A percentile compares a stretch with the other conserved stretches of the same genome.
phyloP scores from a whole-genome alignment of 768 basidiomycete genomes.

The Gautieria morchelliformis region DNA sequence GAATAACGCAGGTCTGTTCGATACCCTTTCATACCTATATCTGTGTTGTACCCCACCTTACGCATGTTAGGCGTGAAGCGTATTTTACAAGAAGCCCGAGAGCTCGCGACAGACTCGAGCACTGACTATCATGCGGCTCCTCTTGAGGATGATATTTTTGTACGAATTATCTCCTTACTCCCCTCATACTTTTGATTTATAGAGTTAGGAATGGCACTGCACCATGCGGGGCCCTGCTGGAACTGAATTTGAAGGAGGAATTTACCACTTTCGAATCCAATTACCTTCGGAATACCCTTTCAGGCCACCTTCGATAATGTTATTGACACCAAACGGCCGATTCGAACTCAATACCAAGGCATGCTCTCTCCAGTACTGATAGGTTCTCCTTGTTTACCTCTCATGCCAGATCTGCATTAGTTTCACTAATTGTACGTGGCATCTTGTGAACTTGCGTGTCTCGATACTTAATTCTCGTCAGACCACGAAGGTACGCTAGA shows the following conservation, averaged over 20 bases:
- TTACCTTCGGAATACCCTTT: slow-evolving; percentile 94
- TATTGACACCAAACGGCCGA: slow-evolving; percentile 94
- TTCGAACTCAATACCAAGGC: slow-evolving; percentile 97
- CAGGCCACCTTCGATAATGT: slow-evolving; percentile 89
- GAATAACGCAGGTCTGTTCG: slow-evolving; percentile 71
- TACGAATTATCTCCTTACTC: slow-evolving; percentile 30
- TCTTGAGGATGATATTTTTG: slow-evolving; percentile 84
- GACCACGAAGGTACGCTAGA: slow-evolving; percentile 17
- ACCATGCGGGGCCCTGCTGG: slow-evolving; percentile 84
- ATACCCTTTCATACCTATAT: background rate
- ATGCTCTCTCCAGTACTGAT: slow-evolving; percentile 13
- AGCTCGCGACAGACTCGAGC: slow-evolving; percentile 75
- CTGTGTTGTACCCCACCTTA: background rate
- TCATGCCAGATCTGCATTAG: slow-evolving; percentile 75
- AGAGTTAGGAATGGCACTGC: slow-evolving; percentile 82
- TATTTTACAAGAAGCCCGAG: slow-evolving; percentile 92
- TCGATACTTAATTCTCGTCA: slow-evolving; percentile 3
- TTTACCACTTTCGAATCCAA: slow-evolving; percentile 92
- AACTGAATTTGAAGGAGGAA: slow-evolving; percentile 87
- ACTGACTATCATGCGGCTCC: slow-evolving; percentile 80
- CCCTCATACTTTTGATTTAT: background rate
- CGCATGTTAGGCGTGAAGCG: slow-evolving; percentile 70
- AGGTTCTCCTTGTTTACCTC: slow-evolving; percentile 5
- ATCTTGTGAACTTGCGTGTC: background rate
- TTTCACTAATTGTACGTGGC: slow-evolving; percentile 72